Conservation (phyloP, 1,284 basidiomycete species). For the Gomphus sp. region DNA sequence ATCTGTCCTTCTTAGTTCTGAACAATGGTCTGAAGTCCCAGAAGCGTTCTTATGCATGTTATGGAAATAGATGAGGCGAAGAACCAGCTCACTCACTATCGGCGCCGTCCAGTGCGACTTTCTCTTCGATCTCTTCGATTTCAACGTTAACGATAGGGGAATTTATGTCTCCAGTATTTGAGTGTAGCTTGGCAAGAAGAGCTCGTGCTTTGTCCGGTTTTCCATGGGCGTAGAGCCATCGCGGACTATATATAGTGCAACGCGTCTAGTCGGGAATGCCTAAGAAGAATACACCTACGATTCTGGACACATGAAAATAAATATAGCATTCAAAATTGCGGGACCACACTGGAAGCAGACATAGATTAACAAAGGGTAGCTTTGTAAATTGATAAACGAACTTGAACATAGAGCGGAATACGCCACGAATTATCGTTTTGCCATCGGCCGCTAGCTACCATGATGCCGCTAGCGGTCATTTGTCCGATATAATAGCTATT, state of each 20-base stretch:
- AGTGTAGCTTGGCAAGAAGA: slow-evolving; percentile 39
- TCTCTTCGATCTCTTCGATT: slow-evolving; percentile 44
- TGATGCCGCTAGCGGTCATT: slow-evolving; percentile 40
- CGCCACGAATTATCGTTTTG: slow-evolving; percentile 38
- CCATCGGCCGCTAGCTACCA: slow-evolving; percentile 40
- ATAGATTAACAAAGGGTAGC: not conserved
- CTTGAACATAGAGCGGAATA: slow-evolving; percentile 40
- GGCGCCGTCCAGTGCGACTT: slow-evolving; percentile 29
- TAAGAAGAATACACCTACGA: slow-evolving; percentile 24
- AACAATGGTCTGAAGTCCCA: slow-evolving; percentile 50
- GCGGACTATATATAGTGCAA: slow-evolving; percentile 27
- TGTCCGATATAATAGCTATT: slow-evolving; percentile 45
- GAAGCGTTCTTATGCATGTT: slow-evolving; percentile 27
- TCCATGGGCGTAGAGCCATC: slow-evolving; percentile 41
- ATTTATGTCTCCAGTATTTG: slow-evolving; percentile 32
- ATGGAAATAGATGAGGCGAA: not conserved
- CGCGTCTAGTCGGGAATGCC: not conserved
- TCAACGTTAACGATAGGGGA: slow-evolving; percentile 43
- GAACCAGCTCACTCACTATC: slow-evolving; percentile 5
- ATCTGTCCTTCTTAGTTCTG: slow-evolving; percentile 32
- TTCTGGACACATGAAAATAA: slow-evolving; percentile 38
- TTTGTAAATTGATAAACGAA: slow-evolving; percentile 12
- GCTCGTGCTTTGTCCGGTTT: slow-evolving; percentile 29
- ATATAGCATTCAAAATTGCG: slow-evolving; percentile 34
- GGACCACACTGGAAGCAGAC: slow-evolving; percentile 27